These are phyloP conservation scores for Eucalyptus marginata DNA, from an alignment of 345 rosid genomes.

Conservation along the genomic window DNA sequence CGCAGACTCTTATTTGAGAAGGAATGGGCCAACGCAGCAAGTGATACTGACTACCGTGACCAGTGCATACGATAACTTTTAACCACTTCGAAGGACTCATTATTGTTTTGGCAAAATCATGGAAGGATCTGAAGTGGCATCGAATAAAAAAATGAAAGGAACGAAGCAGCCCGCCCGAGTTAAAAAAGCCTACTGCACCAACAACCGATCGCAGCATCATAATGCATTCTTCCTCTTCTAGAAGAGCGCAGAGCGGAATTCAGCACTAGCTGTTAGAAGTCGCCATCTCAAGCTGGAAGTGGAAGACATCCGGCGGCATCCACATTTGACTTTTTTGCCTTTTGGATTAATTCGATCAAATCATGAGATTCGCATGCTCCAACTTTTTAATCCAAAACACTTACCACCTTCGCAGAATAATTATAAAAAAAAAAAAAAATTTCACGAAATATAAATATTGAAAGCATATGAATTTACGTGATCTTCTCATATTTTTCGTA, in stretches of 20 bases:
- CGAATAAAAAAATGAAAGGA: background rate
- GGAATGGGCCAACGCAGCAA: rapidly evolving
- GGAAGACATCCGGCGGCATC: background rate
- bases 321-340: background rate
- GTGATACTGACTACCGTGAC: background rate
- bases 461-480: rapidly evolving
- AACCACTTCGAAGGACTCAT: background rate
- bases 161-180: background rate
- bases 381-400: background rate
- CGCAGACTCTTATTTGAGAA: background rate
- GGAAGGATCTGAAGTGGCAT: background rate
- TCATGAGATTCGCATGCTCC: background rate
- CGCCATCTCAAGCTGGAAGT: background rate
- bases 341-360: rapidly evolving
- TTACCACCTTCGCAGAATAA: no score
- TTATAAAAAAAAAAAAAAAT: background rate
- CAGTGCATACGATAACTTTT: no score
- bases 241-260: background rate
- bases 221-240: background rate
- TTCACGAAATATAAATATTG: background rate
- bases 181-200: background rate
- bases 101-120: background rate
- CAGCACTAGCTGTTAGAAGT: background rate
- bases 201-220: background rate
- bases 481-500: background rate